Evolutionary conservation across 306 rosid species (phyloP).

Genomic region (Amphicarpaea edgeworthii): DNA sequence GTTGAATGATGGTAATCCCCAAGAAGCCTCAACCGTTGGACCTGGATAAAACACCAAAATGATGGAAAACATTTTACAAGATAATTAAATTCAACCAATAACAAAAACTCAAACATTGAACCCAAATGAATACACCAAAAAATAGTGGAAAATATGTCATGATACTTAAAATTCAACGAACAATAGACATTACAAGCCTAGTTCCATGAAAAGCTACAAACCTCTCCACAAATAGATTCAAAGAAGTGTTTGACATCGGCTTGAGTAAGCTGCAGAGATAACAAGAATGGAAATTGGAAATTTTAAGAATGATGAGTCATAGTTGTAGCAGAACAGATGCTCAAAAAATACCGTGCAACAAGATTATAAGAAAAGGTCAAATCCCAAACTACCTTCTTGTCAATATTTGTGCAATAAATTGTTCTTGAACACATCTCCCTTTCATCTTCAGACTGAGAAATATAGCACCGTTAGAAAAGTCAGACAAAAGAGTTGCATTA

Average conservation of each 20-base stretch:
- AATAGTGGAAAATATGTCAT: constrained; percentile 27
- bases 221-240: constrained; percentile 98
- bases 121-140: constrained; percentile 48
- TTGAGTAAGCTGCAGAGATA: constrained; percentile 79
- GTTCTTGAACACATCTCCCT: constrained; percentile 99
- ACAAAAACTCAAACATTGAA: constrained; percentile 61
- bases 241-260: constrained; percentile 91
- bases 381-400: constrained; percentile 82
- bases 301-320: constrained; percentile 13
- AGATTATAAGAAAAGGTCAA: constrained; percentile 31
- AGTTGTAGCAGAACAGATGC: constrained; percentile 21
- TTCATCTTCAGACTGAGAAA: constrained; percentile 85
- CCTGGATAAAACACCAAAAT: constrained; percentile 58
- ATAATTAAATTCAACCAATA: constrained; percentile 33
- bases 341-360: constrained; percentile 1
- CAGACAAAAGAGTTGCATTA: constrained; percentile 29
- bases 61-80: constrained; percentile 32
- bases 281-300: constrained; percentile 41
- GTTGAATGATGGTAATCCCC: constrained; percentile 98
- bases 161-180: constrained; percentile 37
- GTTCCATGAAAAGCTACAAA: constrained; percentile 48
- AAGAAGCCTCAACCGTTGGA: constrained; percentile 93
- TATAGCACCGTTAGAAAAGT: constrained; percentile 42
- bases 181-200: constrained; percentile 1
- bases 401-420: constrained; percentile 95